Evolutionary conservation across 352 stramenopile genomes (phyloP).

Genomic region (Aphanomyces astaci): DNA sequence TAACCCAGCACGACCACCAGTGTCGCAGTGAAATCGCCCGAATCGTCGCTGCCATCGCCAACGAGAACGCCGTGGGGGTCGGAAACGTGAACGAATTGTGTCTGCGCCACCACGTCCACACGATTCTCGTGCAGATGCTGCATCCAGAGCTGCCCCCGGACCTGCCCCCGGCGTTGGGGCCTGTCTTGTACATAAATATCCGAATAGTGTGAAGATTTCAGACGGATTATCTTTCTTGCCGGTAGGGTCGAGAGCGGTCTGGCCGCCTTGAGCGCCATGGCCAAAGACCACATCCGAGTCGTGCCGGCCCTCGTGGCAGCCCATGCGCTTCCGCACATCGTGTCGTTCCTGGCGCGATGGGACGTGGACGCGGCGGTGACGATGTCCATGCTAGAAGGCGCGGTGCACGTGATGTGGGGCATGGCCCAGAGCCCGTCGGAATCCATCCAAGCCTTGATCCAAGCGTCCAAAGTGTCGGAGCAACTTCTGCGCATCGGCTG

Average conservation of each 20-base stretch:
- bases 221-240: too few relatives aligned
- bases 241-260: conserved; percentile 15
- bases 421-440: neutral
- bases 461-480: neutral
- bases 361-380: neutral
- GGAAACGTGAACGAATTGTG: conserved; percentile 22
- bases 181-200: neutral
- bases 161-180: neutral
- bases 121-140: conserved; percentile 10
- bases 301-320: conserved; percentile 3
- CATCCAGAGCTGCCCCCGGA: neutral
- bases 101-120: conserved; percentile 20
- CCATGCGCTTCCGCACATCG: neutral
- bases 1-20: conserved; percentile 3
- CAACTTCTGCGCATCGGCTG: conserved; percentile 14
- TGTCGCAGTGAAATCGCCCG: conserved; percentile 10
- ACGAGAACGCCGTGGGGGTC: conserved; percentile 2
- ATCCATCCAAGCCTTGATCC: neutral
- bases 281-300: conserved; percentile 17
- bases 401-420: conserved; percentile 5
- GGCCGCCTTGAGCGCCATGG: conserved; percentile 1
- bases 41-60: conserved; percentile 10
- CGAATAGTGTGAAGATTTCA: conserved; percentile 1
- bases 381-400: neutral
- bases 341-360: neutral